A percentile compares a stretch with the other conserved stretches of the same genome.
Evolutionary conservation across 805 yeast species (phyloP).

Genomic region (Millerozyma acaciae): DNA sequence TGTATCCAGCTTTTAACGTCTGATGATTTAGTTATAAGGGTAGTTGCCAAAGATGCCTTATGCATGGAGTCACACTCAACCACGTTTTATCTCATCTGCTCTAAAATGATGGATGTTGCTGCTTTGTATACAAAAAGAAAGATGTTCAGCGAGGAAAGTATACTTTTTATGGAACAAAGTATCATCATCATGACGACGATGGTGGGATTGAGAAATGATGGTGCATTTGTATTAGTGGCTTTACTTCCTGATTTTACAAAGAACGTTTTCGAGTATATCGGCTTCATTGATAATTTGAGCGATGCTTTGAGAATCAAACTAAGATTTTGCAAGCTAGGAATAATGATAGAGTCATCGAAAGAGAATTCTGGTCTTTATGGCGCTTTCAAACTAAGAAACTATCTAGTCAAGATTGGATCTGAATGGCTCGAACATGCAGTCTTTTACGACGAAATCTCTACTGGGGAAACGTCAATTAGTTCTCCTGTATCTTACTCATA

Average conservation of each 20-base stretch:
- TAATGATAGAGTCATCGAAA: conserved; percentile 32
- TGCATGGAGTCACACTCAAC: conserved; percentile 62
- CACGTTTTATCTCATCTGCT: conserved; percentile 46
- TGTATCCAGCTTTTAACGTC: conserved; percentile 49
- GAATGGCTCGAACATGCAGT: conserved; percentile 57
- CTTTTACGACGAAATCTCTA: conserved; percentile 27
- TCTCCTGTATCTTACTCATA: conserved; percentile 1
- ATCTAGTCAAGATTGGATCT: conserved; percentile 41
- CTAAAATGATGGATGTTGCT: conserved; percentile 38
- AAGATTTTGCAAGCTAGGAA: conserved; percentile 38
- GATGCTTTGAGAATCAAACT: conserved; percentile 38
- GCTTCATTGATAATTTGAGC: conserved; percentile 20
- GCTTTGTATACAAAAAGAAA: conserved; percentile 27
- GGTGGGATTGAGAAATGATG: conserved; percentile 30
- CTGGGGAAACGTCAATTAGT: conserved; percentile 2
- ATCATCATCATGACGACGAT: conserved; percentile 43
- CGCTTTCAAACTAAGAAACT: conserved; percentile 46
- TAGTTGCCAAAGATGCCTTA: conserved; percentile 67
- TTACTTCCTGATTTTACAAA: conserved; percentile 27
- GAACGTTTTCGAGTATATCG: conserved; percentile 25
- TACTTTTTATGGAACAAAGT: conserved; percentile 46
- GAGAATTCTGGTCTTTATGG: conserved; percentile 35
- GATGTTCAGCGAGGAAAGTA: conserved; percentile 23
- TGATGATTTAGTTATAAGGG: conserved; percentile 54
- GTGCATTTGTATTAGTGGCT: conserved; percentile 31